Base-by-base conservation (phyloP, 768 basidiomycete genomes). In the Tulasnella sp. region DNA sequence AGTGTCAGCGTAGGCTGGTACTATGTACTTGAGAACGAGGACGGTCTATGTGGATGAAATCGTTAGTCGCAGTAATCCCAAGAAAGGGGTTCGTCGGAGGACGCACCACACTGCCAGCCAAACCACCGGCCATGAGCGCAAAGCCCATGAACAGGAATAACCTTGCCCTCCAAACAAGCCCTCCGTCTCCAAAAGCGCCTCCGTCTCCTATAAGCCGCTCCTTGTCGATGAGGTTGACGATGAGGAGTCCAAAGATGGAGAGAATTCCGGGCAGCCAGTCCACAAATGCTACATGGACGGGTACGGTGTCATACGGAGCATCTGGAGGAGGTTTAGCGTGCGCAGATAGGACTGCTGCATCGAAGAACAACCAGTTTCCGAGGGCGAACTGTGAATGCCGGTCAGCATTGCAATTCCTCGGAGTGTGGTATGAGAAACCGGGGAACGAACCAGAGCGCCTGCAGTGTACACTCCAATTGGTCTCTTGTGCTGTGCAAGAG, bases 221-320 rank as follows among this genome's bases (percentile, higher is more conserved):
- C 85, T 99, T 98, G 85, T 99, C 96, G 80, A 99, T 96, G 76
- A 97, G 82, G 83, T 95, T 96, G 84, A 97, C 90, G 83, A 97
- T 86, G 78, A 98, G 83, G 87, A 96, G 95, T 25, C 97, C 97
- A 15, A 99, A 84, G 38, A 97, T 88, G 8, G 94, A 94, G 83
- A 91, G 95, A 79, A 99, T 89, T 29, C 96, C 97, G 0, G 97
- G 95, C n/a, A 97, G 85, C 97, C 97, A 99, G 85, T 99, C 97
- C 75, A 94, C 90, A 82, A 98, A 97, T 15, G 88, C 85, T 82
- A 99, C 93, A 80, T 94, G 94, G 15, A 92, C 89, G 11, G 91
- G 91, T 1, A 89, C 85, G 0, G 89, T 88, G 72, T 89, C 86
- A 79, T 91, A 87, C 2, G 91, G 91, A 4, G 90, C 87, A 49